phyloP scores from a whole-genome alignment of 2,329 filamentous ascomycete species.

The Scedosporium apiospermum region DNA sequence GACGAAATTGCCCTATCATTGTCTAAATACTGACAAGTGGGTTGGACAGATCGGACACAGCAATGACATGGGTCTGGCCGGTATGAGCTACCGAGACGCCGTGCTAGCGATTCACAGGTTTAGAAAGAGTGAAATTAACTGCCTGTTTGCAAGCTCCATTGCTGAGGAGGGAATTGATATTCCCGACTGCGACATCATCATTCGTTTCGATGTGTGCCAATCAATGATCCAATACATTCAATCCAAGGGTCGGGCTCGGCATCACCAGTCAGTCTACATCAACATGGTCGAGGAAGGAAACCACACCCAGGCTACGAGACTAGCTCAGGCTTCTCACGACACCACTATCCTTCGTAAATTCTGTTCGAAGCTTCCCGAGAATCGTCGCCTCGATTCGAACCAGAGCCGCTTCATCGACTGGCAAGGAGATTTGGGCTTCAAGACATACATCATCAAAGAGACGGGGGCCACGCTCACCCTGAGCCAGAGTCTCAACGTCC shows the following conservation, averaged over 20 bases:
- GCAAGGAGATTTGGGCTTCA: constrained; percentile 21
- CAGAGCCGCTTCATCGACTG: constrained; percentile 6
- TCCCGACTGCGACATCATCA: constrained; percentile 56
- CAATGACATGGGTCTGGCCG: constrained; percentile 37
- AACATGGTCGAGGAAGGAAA: constrained; percentile 76
- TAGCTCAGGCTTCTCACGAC: constrained; percentile 51
- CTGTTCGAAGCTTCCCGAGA: constrained; percentile 63
- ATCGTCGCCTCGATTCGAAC: constrained; percentile 42
- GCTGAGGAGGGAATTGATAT: constrained; percentile 61
- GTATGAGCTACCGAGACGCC: constrained; percentile 64
- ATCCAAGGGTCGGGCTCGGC: constrained; percentile 77
- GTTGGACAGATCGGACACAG: constrained; percentile 20
- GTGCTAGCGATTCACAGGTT: constrained; percentile 62
- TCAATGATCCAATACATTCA: constrained; percentile 95
- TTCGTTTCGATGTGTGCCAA: constrained; percentile 76
- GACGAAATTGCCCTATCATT: neutral
- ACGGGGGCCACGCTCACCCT: constrained; percentile 76
- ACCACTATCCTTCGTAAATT: constrained; percentile 62
- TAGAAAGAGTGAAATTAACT: constrained; percentile 48
- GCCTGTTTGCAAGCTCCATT: constrained; percentile 57
- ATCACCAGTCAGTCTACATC: constrained; percentile 67
- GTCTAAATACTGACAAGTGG: constrained; percentile 25
- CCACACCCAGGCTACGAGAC: constrained; percentile 41
- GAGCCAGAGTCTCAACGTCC: constrained; percentile 58
- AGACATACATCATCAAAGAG: constrained; percentile 47